These are phyloP conservation scores for Cytospora schulzeri DNA, from an alignment of 2,329 filamentous ascomycete genomes.

Conservation along the genomic window DNA sequence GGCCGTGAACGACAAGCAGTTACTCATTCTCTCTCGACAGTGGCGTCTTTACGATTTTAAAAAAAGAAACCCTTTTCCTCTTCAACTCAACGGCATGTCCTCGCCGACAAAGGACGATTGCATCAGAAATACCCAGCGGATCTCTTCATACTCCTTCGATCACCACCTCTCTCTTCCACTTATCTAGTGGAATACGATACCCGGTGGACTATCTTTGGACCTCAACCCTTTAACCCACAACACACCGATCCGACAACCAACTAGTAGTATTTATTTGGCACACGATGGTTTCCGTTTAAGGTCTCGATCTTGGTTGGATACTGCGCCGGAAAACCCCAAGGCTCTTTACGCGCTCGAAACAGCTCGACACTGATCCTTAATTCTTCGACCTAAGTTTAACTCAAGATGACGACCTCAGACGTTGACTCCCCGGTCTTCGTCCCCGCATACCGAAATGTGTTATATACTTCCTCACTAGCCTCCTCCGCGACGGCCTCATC, in stretches of 20 bases:
- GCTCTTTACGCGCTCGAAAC: conserved; percentile 25
- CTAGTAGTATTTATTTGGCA: conserved; percentile 24
- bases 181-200: conserved; percentile 15
- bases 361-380: conserved; percentile 26
- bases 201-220: conserved; percentile 10
- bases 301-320: conserved; percentile 19
- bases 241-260: conserved; percentile 11
- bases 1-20: conserved; percentile 22
- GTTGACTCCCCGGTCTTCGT: conserved; percentile 56
- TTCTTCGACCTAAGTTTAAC: conserved; percentile 24
- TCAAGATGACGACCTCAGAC: conserved; percentile 62
- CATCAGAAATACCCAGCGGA: conserved; percentile 26
- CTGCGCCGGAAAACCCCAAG: conserved; percentile 18
- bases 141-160: conserved; percentile 12
- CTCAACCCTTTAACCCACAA: conserved; percentile 9
- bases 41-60: conserved; percentile 15
- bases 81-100: conserved; percentile 25
- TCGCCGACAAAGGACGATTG: conserved; percentile 22
- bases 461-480: conserved; percentile 71
- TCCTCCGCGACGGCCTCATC: conserved; percentile 76
- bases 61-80: conserved; percentile 8
- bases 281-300: conserved; percentile 24
- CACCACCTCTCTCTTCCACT: not conserved
- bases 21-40: conserved; percentile 27
- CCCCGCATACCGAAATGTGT: conserved; percentile 52